phyloP scores from a whole-genome alignment of 345 rosid species.

The Eucalyptus victrix region DNA sequence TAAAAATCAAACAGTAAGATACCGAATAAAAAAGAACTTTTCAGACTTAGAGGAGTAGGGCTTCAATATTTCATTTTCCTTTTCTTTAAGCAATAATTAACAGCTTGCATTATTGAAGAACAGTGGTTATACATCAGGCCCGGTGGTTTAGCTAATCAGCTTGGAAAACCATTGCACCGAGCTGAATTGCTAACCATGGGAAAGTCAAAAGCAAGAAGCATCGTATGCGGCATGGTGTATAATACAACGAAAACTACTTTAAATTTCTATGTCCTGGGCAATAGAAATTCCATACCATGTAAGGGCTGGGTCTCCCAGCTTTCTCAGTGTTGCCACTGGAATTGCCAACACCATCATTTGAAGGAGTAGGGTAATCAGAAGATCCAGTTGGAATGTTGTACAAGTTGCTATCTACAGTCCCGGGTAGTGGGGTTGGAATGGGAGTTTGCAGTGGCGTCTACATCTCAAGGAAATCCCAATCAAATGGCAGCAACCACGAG shows the following conservation, averaged over 20 bases:
- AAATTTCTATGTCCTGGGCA: background rate
- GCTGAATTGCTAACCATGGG: background rate
- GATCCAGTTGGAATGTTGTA: slow-evolving; percentile 87
- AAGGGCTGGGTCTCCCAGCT: slow-evolving; percentile 73
- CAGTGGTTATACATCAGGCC: background rate
- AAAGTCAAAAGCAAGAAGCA: background rate
- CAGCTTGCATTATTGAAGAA: background rate
- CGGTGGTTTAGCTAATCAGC: background rate
- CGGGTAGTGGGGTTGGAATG: slow-evolving; percentile 66
- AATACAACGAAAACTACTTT: background rate
- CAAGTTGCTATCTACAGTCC: slow-evolving; percentile 60
- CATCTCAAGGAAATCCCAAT: background rate
- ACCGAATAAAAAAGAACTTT: background rate
- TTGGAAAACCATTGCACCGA: background rate
- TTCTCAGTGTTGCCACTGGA: slow-evolving; percentile 51
- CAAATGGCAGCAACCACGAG: background rate
- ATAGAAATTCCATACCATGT: slow-evolving; percentile 39
- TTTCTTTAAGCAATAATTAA: background rate
- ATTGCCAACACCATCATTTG: slow-evolving; percentile 18
- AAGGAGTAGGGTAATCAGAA: slow-evolving; percentile 79
- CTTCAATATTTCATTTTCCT: background rate
- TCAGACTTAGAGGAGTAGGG: background rate
- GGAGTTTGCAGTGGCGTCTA: slow-evolving; percentile 93
- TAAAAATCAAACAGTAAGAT: background rate
- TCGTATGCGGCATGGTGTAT: background rate